These are phyloP conservation scores for Canavalia gladiata DNA, from an alignment of 306 rosid genomes.

Conservation along the genomic window DNA sequence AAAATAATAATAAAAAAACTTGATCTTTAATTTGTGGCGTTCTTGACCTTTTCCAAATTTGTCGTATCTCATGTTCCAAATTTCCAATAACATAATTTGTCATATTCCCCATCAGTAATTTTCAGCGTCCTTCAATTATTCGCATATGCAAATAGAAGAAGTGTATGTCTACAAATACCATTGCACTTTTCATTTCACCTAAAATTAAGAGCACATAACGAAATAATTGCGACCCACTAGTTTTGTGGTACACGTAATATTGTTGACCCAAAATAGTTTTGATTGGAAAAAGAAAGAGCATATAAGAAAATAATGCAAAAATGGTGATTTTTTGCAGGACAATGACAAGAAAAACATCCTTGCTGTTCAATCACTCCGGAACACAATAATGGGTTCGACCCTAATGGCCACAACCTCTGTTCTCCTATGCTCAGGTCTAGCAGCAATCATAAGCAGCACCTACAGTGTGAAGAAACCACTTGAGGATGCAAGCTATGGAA, in stretches of 20 bases:
- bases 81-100: neutral
- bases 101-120: neutral
- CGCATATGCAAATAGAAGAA: slow-evolving; percentile 7
- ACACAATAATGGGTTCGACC: slow-evolving; percentile 91
- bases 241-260: neutral
- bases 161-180: neutral
- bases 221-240: slow-evolving; percentile 24
- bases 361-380: slow-evolving; percentile 88
- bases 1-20: neutral
- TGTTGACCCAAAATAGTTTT: slow-evolving; percentile 9
- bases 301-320: neutral
- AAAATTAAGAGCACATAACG: neutral
- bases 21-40: neutral
- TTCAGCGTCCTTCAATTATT: neutral
- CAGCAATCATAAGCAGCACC: slow-evolving; percentile 95
- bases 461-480: slow-evolving; percentile 91
- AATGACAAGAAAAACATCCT: slow-evolving; percentile 92
- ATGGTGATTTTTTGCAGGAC: slow-evolving; percentile 61
- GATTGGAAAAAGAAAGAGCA: neutral
- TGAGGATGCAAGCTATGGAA: slow-evolving; percentile 82
- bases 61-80: neutral
- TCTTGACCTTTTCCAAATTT: neutral
- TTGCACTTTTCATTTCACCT: slow-evolving; percentile 27
- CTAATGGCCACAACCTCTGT: slow-evolving; percentile 94
- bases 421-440: slow-evolving; percentile 82